Base-by-base conservation (phyloP, 352 stramenopile species). In the Pythium dissimile region DNA sequence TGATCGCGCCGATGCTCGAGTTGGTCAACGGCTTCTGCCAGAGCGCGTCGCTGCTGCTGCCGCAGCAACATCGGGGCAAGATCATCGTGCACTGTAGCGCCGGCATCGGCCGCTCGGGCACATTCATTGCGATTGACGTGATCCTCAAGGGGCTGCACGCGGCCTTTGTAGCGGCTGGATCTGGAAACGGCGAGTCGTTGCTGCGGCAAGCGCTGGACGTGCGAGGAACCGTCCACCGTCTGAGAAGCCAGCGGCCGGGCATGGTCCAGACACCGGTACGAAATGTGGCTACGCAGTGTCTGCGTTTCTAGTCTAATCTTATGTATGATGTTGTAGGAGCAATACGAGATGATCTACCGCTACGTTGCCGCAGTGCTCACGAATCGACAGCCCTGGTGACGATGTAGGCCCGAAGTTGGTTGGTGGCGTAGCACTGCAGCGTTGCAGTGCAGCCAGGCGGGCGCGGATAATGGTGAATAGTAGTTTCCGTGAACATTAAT, bases 301-400 rank as follows among this genome's bases (percentile, higher is more conserved):
- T n/a, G n/a, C n/a, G n/a, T n/a, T n/a, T n/a, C n/a, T n/a, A n/a
- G n/a, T n/a, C n/a, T n/a, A 18, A 13, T 45, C 9, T 31, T 30
- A 13, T 44, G 24, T 50, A 9, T 11, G 59, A 32, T 18, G 13
- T 8, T 30, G 27, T 61, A 94, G 84, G 81, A 92, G 55, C 84
- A 92, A 65, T 91, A 91, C 61, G 66, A 84, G 59, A 91, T 94
- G 82, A 84, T 94, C 57, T 91, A 92, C 66, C 67, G 71, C 58
- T 92, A 90, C 75, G 71, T 91, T 75, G 72, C 73, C 45, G 78
- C 75, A 26, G 69, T 91, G 27, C 41, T 90, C 30, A 78, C 67
- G 31, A 71, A 73, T 53, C 66, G 54, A 15, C 66, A 80, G 51
- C 62, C 72, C 15, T 90, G 80, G 77, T 90, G 60, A 86, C n/a